Evolutionary conservation across 352 stramenopile genomes (phyloP).

Genomic region (Globisporangium nagaii): DNA sequence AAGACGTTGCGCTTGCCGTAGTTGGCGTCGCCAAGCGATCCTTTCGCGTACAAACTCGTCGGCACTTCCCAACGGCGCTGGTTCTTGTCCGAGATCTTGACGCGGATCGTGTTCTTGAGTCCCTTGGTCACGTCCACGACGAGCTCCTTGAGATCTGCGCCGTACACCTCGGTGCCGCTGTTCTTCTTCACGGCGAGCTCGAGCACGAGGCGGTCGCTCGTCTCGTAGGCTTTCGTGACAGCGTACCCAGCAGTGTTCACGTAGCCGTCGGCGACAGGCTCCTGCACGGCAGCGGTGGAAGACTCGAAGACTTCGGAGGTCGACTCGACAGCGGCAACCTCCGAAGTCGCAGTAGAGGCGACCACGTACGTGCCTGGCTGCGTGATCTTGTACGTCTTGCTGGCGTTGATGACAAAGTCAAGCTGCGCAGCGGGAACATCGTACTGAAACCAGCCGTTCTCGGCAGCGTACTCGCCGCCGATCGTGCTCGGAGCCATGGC

Average conservation of each 20-base stretch:
- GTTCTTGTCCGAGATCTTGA: constrained; percentile 21
- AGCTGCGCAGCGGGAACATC: constrained; percentile 21
- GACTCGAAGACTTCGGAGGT: constrained; percentile 22
- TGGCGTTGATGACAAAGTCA: constrained; percentile 47
- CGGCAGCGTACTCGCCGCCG: constrained; percentile 18
- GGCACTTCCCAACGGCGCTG: constrained; percentile 18
- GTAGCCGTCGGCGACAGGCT: too few relatives aligned
- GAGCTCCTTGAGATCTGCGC: constrained; percentile 35
- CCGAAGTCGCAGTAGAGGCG: too few relatives aligned
- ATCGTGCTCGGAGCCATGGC: constrained; percentile 14
- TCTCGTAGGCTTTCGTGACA: constrained; percentile 15
- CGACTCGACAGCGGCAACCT: too few relatives aligned
- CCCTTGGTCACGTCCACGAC: constrained; percentile 25
- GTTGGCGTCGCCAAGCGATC: background rate
- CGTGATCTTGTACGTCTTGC: constrained; percentile 33
- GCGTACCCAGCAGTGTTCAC: constrained; percentile 21
- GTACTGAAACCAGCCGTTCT: constrained; percentile 34
- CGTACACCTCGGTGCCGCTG: constrained; percentile 14
- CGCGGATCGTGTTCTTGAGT: constrained; percentile 8
- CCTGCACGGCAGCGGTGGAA: constrained; percentile 8
- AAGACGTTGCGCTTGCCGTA: constrained; percentile 7
- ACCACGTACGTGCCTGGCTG: constrained; percentile 28
- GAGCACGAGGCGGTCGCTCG: constrained; percentile 12
- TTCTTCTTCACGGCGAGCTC: constrained; percentile 21
- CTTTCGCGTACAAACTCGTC: constrained; percentile 5